Conservation (phyloP, 257 asterid species). For the Solanum microdontum region DNA sequence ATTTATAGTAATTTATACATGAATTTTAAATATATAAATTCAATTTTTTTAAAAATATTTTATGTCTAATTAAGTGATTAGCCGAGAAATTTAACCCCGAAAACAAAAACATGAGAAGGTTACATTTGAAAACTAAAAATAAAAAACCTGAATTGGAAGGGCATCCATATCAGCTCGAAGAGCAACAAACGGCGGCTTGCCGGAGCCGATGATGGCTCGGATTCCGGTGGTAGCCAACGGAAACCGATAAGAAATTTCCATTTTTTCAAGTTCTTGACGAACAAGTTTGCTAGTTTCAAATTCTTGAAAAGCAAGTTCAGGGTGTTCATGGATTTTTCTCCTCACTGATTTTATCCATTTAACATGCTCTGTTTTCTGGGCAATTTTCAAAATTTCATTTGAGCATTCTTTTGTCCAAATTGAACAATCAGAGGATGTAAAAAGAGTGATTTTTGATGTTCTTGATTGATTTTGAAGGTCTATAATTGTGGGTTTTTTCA, state of each 20-base stretch:
- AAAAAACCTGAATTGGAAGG: constrained; percentile 75
- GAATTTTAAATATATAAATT: too few species aligned
- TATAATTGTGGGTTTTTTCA: background rate
- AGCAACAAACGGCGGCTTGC: constrained; percentile 74
- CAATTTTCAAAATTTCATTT: constrained; percentile 32
- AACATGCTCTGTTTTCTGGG: constrained; percentile 23
- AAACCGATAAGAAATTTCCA: constrained; percentile 43
- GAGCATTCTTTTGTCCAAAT: constrained; percentile 49
- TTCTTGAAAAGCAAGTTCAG: constrained; percentile 84
- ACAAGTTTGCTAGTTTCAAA: constrained; percentile 54
- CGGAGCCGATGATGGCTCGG: constrained; percentile 67
- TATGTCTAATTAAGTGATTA: background rate
- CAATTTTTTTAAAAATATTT: rapidly evolving
- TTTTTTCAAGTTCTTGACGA: constrained; percentile 49
- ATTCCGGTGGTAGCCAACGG: constrained; percentile 77
- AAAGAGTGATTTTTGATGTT: background rate
- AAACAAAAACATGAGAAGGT: too few species aligned
- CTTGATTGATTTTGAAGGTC: background rate
- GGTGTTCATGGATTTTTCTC: constrained; percentile 64
- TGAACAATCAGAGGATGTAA: constrained; percentile 10
- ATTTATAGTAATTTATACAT: background rate
- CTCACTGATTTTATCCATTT: constrained; percentile 59
- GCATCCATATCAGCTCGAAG: constrained; percentile 98
- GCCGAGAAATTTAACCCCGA: background rate
- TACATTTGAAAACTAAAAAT: background rate